Base-by-base conservation (phyloP, 768 basidiomycete species). In the Boletus sensibilis region DNA sequence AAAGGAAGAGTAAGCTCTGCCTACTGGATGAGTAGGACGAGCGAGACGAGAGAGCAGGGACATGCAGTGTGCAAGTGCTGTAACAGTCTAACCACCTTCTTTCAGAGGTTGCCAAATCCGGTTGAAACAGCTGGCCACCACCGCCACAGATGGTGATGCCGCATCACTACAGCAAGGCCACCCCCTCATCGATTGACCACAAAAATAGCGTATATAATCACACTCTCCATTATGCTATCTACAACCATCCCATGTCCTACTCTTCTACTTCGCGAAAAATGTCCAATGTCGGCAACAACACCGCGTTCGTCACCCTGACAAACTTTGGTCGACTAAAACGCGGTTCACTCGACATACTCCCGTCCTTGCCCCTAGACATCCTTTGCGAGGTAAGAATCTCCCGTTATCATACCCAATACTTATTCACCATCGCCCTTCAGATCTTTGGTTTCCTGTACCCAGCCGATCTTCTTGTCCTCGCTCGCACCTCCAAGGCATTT, bases 1-100 rank as follows among this genome's bases (percentile, higher is more conserved):
- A 62, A 87, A 86, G 1, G 89, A 90, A 7, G 87, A 92, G 61
- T 89, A 91, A 11, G 82, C 70, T 66, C 90, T 80, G 46, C 80
- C 75, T 16, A 78, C 72, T 21, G 78, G 76, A 46, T 78, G 79
- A 29, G 76, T 50, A 59, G 77, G 74, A 49, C 74, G 80, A 44
- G 84, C 69, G 49, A 85, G 66, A 51, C 83, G 82, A 56, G 72
- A 59, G 55, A 85, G 59, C 55, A 81, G 72, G 62, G 82, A 80
- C 82, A 87, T 85, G 42, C 53, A 43, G 59, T 43, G 21, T 21
- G n/a, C 25, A 29, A 7, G 34, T 33, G 47, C 41, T 58, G 55
- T 59, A 21, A 1, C 43, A n/a, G 23, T 6, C 6, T 0, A 8
- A 23, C 34, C 47, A 25, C 34, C 34, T 25, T n/a, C 25, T 43